phyloP scores from a whole-genome alignment of 108 stramenopile species.

The Discostella pseudostelligera region DNA sequence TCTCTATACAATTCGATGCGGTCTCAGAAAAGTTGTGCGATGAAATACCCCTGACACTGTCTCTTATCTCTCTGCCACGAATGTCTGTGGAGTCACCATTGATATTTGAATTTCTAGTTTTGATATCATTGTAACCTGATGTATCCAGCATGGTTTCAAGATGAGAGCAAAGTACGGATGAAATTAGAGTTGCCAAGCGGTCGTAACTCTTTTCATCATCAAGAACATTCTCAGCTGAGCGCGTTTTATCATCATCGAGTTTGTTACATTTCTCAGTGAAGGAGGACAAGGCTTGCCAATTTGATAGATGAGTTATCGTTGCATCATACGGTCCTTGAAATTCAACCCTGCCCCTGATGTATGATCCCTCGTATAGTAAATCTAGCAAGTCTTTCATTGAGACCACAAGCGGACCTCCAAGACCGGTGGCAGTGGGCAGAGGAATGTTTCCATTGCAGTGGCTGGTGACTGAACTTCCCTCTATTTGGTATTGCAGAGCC shows the following conservation, averaged over 20 bases:
- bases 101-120: neutral
- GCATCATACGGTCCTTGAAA: constrained; percentile 41
- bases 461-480: neutral
- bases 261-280: too few species aligned
- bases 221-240: constrained; percentile 7
- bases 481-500: constrained; percentile 18
- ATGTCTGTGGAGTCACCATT: neutral
- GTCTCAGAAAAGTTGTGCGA: constrained; percentile 31
- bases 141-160: constrained; percentile 21
- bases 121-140: constrained; percentile 22
- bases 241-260: constrained; percentile 27
- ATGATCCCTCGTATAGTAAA: constrained; percentile 19
- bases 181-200: constrained; percentile 12
- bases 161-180: constrained; percentile 24
- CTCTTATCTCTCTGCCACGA: neutral
- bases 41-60: constrained; percentile 1
- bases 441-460: neutral
- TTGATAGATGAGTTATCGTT: constrained; percentile 36
- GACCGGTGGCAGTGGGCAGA: neutral
- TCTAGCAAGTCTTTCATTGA: constrained; percentile 25
- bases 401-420: neutral
- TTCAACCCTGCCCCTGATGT: constrained; percentile 28
- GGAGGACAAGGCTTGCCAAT: constrained; percentile 18
- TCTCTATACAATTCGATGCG: constrained; percentile 46
- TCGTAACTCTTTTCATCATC: neutral